Evolutionary conservation across 495 filamentous ascomycete genomes (phyloP).

Genomic region (Trichoderma orchidacearum): DNA sequence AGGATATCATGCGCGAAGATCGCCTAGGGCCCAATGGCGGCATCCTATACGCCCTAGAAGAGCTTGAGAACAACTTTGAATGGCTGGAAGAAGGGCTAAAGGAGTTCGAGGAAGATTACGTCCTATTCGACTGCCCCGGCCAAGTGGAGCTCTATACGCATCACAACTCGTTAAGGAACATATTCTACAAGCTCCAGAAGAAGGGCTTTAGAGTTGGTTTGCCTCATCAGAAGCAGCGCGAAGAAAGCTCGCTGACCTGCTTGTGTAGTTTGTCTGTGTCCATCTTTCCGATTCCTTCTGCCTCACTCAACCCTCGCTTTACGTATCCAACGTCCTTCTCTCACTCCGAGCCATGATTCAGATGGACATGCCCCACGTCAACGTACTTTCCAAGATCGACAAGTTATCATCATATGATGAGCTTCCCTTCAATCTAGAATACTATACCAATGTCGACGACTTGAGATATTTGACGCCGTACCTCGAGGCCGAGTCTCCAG

Average conservation of each 20-base stretch:
- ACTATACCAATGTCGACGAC: constrained; percentile 96
- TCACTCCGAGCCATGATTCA: constrained; percentile 93
- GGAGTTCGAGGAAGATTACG: constrained; percentile 73
- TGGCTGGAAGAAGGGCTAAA: constrained; percentile 75
- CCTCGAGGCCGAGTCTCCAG: constrained; percentile 44
- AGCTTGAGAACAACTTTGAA: constrained; percentile 82
- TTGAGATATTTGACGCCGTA: constrained; percentile 70
- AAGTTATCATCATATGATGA: constrained; percentile 63
- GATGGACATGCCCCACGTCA: constrained; percentile 88
- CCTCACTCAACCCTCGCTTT: constrained; percentile 81
- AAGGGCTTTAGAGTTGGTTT: constrained; percentile 72
- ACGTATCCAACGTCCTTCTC: constrained; percentile 84
- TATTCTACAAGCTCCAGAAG: constrained; percentile 83
- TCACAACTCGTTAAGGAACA: constrained; percentile 76
- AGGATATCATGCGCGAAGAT: constrained; percentile 92
- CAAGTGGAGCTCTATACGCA: constrained; percentile 97
- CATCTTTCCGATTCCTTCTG: constrained; percentile 87
- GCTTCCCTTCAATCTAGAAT: constrained; percentile 87
- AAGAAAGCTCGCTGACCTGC: constrained; percentile 1
- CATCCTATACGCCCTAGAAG: constrained; percentile 84
- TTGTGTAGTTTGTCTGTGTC: constrained; percentile 64
- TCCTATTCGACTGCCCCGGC: constrained; percentile 91
- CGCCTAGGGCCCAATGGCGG: constrained; percentile 86
- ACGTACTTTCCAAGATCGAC: constrained; percentile 95
- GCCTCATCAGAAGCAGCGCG: constrained; percentile 1